Conservation (phyloP, 805 yeast genomes). For the Metschnikowia kunwiensis region DNA sequence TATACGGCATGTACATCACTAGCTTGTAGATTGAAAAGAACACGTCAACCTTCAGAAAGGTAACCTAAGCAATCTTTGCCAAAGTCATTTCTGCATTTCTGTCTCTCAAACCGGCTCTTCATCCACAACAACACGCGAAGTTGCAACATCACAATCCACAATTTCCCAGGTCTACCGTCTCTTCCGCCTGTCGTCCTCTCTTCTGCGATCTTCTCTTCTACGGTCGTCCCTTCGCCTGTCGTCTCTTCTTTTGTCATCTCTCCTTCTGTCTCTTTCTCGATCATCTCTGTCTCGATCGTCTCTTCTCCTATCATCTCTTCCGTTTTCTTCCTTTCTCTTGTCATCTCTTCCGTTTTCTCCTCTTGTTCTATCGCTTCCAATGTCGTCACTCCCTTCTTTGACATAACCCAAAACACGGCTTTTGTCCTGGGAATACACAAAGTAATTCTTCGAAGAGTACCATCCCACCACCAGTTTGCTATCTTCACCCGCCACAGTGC, state of each 20-base stretch:
- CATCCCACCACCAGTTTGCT: constrained; percentile 22
- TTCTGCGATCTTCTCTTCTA: neutral
- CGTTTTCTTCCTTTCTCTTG: neutral
- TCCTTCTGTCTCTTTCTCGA: neutral
- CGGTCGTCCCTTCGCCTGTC: neutral
- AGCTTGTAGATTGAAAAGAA: no score
- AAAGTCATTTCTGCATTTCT: no score
- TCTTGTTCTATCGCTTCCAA: no score
- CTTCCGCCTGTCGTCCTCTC: neutral
- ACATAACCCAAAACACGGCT: constrained; percentile 26
- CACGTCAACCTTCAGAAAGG: no score
- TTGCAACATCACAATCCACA: no score
- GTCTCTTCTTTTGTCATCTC: neutral
- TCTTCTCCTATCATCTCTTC: neutral
- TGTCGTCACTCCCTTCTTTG: neutral
- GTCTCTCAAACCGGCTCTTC: no score
- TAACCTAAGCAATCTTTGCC: no score
- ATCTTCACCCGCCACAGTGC: constrained; percentile 1
- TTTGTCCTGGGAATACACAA: constrained; percentile 29
- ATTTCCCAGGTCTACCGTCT: no score
- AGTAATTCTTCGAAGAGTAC: constrained; percentile 34
- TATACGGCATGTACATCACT: no score
- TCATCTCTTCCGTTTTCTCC: neutral
- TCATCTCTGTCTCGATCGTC: neutral
- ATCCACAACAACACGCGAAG: no score